Conservation (phyloP, 1,284 basidiomycete species). For the Coniophora puteana region DNA sequence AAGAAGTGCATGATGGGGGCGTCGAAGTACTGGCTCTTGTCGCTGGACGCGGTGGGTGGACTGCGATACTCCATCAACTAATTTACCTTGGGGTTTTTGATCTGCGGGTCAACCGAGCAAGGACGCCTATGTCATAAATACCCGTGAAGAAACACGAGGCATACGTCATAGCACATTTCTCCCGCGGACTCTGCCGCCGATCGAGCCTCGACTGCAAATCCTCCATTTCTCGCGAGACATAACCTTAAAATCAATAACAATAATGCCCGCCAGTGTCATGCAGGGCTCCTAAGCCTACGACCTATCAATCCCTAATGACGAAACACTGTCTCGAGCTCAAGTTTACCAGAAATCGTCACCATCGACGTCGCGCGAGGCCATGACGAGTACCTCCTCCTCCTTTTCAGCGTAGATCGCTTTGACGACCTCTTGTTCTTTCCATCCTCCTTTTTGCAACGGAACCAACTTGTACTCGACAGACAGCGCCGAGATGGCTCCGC, state of each 20-base stretch:
- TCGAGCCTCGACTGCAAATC: too few species aligned
- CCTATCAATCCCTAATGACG: too few species aligned
- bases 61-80: conserved; percentile 7
- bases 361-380: conserved; percentile 20
- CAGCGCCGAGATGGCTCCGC: conserved; percentile 84
- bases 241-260: neutral
- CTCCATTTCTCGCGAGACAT: too few species aligned
- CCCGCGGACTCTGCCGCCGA: too few species aligned
- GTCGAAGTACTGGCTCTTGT: conserved; percentile 24
- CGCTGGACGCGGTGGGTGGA: conserved; percentile 21
- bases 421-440: conserved; percentile 77
- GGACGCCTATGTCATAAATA: too few species aligned
- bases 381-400: conserved; percentile 43
- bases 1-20: conserved; percentile 16
- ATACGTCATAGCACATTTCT: too few species aligned
- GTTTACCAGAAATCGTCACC: conserved; percentile 16
- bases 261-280: too few species aligned
- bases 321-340: neutral
- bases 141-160: too few species aligned
- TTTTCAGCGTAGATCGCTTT: conserved; percentile 70
- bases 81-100: too few species aligned
- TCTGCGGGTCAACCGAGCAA: neutral
- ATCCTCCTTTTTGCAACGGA: conserved; percentile 44
- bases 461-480: conserved; percentile 79
- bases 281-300: too few species aligned